A percentile compares a stretch with the other conserved stretches of the same genome.
phyloP scores from a whole-genome alignment of 148 eudicot species.

The Rhododendron simsii region DNA sequence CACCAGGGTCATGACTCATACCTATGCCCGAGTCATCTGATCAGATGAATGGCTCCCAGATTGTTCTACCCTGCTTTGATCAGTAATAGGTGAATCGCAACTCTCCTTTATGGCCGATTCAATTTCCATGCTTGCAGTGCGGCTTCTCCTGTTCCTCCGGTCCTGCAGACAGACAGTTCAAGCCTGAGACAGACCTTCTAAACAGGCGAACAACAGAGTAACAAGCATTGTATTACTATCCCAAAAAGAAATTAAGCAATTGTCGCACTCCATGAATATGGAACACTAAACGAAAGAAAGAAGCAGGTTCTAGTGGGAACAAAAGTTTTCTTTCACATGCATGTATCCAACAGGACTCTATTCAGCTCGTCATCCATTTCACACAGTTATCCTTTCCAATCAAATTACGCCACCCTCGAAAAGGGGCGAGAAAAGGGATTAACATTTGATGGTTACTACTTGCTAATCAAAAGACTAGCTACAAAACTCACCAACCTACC shows the following conservation, averaged over 20 bases:
- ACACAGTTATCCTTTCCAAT: neutral
- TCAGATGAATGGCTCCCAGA: conserved; percentile 30
- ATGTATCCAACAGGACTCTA: neutral
- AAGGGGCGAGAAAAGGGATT: neutral
- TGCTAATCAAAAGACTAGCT: neutral
- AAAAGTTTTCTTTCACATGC: neutral
- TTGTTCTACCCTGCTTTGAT: conserved; percentile 29
- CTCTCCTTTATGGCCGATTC: conserved; percentile 54
- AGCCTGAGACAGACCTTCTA: neutral
- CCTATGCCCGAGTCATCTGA: conserved; percentile 18
- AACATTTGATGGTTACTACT: neutral
- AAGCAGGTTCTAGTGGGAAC: neutral
- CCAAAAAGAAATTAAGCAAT: neutral
- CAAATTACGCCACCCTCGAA: neutral
- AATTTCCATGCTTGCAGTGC: conserved; percentile 74
- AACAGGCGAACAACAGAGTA: neutral
- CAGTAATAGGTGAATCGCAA: conserved; percentile 43
- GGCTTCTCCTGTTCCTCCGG: conserved; percentile 67
- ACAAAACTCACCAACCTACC: too few relatives aligned
- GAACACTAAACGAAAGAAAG: neutral
- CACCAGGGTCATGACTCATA: neutral
- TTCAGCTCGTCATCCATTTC: neutral
- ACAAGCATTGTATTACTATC: neutral
- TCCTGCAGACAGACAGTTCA: conserved; percentile 42
- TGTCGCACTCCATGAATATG: neutral